Evolutionary conservation across 1,284 basidiomycete species (phyloP).

Genomic region (Peniophora sp.): DNA sequence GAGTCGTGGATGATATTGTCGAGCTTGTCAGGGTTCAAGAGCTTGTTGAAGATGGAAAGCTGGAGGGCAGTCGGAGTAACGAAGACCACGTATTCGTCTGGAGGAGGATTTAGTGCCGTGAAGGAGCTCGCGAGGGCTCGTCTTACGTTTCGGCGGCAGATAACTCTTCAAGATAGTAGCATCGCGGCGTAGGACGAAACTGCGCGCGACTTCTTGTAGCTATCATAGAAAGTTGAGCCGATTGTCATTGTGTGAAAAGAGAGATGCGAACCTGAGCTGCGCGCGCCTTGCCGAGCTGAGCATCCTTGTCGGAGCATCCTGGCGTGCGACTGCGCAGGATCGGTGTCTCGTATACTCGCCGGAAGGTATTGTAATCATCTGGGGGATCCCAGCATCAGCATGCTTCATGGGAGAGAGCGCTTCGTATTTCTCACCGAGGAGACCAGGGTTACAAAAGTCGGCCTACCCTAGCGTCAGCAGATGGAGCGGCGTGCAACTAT

Average conservation of each 20-base stretch:
- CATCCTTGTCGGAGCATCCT: slow-evolving; percentile 63
- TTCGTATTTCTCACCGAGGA: slow-evolving; percentile 63
- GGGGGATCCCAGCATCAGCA: neutral
- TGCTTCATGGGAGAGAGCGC: neutral
- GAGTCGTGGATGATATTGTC: slow-evolving; percentile 60
- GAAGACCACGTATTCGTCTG: slow-evolving; percentile 94
- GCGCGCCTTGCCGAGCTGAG: slow-evolving; percentile 69
- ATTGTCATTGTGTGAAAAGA: neutral
- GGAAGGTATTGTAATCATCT: slow-evolving; percentile 73
- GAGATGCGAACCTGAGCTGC: slow-evolving; percentile 52
- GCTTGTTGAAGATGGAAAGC: slow-evolving; percentile 69
- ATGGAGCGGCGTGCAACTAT: neutral
- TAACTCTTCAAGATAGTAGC: slow-evolving; percentile 77
- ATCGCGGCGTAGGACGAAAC: slow-evolving; percentile 88
- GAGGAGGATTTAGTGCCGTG: neutral
- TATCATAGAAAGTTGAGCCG: slow-evolving; percentile 21
- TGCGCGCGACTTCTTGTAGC: slow-evolving; percentile 72
- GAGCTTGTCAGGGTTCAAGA: slow-evolving; percentile 63
- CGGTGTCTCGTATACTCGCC: slow-evolving; percentile 80
- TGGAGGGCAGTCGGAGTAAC: slow-evolving; percentile 81
- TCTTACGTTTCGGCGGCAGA: slow-evolving; percentile 84
- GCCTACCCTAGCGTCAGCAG: slow-evolving; percentile 37
- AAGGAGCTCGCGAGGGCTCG: slow-evolving; percentile 5
- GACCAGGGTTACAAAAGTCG: slow-evolving; percentile 89
- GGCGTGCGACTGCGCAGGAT: slow-evolving; percentile 86